phyloP scores from a whole-genome alignment of 2,329 filamentous ascomycete species.

The Monilinia aucupariae region DNA sequence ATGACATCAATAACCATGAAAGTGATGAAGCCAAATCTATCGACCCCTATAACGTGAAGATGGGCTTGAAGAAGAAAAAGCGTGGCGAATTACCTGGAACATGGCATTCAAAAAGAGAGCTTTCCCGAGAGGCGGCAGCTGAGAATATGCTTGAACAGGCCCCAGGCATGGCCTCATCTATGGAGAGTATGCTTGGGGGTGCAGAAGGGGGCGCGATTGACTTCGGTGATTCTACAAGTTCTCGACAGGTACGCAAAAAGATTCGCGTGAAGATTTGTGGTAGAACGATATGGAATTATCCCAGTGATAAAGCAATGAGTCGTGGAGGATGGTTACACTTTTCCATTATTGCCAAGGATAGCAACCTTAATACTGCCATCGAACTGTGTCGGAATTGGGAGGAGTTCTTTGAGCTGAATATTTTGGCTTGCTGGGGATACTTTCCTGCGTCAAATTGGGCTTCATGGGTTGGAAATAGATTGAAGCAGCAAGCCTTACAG shows the following conservation, averaged over 20 bases:
- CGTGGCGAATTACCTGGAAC: slow-evolving; percentile 27
- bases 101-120: slow-evolving; percentile 26
- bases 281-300: slow-evolving; percentile 47
- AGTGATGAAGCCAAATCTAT: background rate
- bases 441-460: slow-evolving; percentile 45
- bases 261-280: slow-evolving; percentile 42
- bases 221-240: slow-evolving; percentile 37
- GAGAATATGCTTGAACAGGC: slow-evolving; percentile 25
- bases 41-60: slow-evolving; percentile 15
- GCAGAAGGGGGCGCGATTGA: slow-evolving; percentile 27
- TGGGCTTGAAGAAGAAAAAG: background rate
- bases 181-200: slow-evolving; percentile 23
- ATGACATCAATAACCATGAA: background rate
- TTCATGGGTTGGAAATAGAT: slow-evolving; percentile 38
- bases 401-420: slow-evolving; percentile 45
- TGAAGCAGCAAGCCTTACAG: slow-evolving; percentile 39
- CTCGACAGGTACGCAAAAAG: slow-evolving; percentile 37
- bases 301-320: slow-evolving; percentile 43
- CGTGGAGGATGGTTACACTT: slow-evolving; percentile 48
- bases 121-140: slow-evolving; percentile 22
- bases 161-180: slow-evolving; percentile 27
- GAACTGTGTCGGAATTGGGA: slow-evolving; percentile 47
- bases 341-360: slow-evolving; percentile 46
- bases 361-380: slow-evolving; percentile 41
- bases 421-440: slow-evolving; percentile 42